Evolutionary conservation across 2,329 filamentous ascomycete genomes (phyloP), one percentile per base, ranked within the genome.

Genomic region (Sporothrix inflata): DNA sequence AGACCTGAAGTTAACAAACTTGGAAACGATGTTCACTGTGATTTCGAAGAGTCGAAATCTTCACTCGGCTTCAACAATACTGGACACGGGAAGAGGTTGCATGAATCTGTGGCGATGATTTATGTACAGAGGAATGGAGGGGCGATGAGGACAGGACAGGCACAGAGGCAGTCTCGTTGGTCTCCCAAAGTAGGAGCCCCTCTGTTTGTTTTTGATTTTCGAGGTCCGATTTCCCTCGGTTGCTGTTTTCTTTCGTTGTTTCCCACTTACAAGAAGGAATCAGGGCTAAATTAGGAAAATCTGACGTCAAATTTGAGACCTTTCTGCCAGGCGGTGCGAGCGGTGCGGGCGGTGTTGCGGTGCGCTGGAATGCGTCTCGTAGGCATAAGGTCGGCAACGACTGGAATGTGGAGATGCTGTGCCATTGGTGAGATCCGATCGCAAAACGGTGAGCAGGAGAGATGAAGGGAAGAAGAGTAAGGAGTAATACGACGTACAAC

Each of bases 291-390:
- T 19, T 34, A n/a, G 34, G 66, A 40, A 27, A 27, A 55, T 42
- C 66, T 55, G 66, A 69, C 49, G 49, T 55, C 66, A 57, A 55
- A 12, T 9, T 14, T 55, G 47, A 24, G 49, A 14, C 14, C n/a
- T 55, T 55, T 19, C n/a, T 57, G n/a, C 19, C 34, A 4, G 57
- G 34, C 19, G 4, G 5, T 12, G 6, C 5, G 12, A 12, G 5
- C 21, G 27, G 38, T 12, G 6, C 5, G 12, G 21, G 5, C 21
- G 27, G 38, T 65, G n/a, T 27, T 45, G 21, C 57, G 11, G n/a
- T 40, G 47, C 34, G 34, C 51, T 57, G 67, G 51, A 69, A 69
- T 69, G 67, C 67, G 51, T 69, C 21, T 69, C 67, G 21, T 21
- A 60, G 51, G 38, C 12, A 34, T 42, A 42, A 21, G 21, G 49